These are phyloP conservation scores for Maudiozyma turicensis DNA, from an alignment of 805 yeast species.

Conservation along the genomic window DNA sequence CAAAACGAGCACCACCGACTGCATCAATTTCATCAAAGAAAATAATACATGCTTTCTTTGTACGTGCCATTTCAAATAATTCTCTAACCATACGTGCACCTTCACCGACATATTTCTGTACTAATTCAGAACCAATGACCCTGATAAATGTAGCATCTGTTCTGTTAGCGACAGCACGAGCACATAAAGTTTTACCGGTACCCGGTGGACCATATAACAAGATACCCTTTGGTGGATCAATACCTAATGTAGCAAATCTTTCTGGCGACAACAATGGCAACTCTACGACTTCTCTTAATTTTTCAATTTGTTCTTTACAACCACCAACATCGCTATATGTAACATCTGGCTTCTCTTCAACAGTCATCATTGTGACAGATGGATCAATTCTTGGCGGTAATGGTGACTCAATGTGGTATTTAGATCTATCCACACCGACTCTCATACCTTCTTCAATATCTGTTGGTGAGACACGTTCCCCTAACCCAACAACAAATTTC, in stretches of 20 bases:
- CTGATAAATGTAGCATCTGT: slow-evolving; percentile 98
- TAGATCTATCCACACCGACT: slow-evolving; percentile 96
- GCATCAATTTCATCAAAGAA: slow-evolving; percentile 99
- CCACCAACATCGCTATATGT: slow-evolving; percentile 98
- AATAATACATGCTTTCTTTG: slow-evolving; percentile 95
- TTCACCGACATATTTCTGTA: slow-evolving; percentile 97
- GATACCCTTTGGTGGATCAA: slow-evolving; percentile 98
- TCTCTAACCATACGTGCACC: slow-evolving; percentile 99
- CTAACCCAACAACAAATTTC: slow-evolving; percentile 91
- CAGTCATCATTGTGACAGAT: slow-evolving; percentile 98
- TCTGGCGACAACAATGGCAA: slow-evolving; percentile 90
- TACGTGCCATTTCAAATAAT: slow-evolving; percentile 96
- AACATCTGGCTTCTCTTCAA: slow-evolving; percentile 98
- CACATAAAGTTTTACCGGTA: slow-evolving; percentile 96
- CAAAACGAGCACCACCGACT: slow-evolving; percentile 99
- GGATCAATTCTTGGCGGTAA: slow-evolving; percentile 98
- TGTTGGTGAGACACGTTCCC: slow-evolving; percentile 95
- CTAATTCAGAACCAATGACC: slow-evolving; percentile 96
- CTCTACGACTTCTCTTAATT: slow-evolving; percentile 91
- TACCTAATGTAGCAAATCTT: slow-evolving; percentile 91
- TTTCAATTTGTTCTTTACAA: slow-evolving; percentile 95
- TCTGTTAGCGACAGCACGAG: slow-evolving; percentile 97
- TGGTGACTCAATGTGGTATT: slow-evolving; percentile 94
- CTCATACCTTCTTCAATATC: slow-evolving; percentile 99
- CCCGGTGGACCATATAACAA: slow-evolving; percentile 97